Base-by-base conservation (phyloP, 2,329 filamentous ascomycete species). In the Epichloe gansuensis region DNA sequence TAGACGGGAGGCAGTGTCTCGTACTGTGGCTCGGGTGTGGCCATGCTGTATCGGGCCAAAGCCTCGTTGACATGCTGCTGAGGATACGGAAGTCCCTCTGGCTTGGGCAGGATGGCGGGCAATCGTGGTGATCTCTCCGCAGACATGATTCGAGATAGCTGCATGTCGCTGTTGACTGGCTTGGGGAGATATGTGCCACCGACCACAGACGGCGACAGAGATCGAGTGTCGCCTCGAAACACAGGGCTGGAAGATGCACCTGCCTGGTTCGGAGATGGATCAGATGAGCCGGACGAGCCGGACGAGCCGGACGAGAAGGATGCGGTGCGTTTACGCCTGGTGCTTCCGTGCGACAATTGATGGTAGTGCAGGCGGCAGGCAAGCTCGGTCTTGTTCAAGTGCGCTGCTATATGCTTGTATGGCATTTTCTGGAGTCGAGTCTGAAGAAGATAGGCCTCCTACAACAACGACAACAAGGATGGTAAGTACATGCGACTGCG, bases 361-460 rank as follows among this genome's bases (percentile, higher is more conserved):
- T 94, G 88, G 66, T 88, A 91, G 69, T 93, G 88, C 57, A 94
- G 78, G 57, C 88, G 87, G 71, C 88, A 94, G 47, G 88, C 88
- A 55, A 93, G 75, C 72, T 93, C 88, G 0, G 88, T 93, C 75
- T 93, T 94, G 71, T 90, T 88, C 60, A 93, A 73, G 61, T 91
- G 85, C 54, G 84, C 81, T 54, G 88, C 88, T 65, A 93, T 93
- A 66, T 91, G 86, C 75, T 91, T 93, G 71, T 93, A 93, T 0
- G 88, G 88, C 82, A 91, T 89, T 72, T 91, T 91, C 63, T 91
- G 86, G 62, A 88, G 80, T 54, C 88, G 85, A 55, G 86, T 91
- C 69, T 90, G 86, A 56, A 93, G 78, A 52, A 93, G 82, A 67
- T 91, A 93, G 54, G 83, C 78, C 71, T 93, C 88, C 87, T 91